phyloP scores from a whole-genome alignment of 768 basidiomycete species.

The Lentinus brumalis region DNA sequence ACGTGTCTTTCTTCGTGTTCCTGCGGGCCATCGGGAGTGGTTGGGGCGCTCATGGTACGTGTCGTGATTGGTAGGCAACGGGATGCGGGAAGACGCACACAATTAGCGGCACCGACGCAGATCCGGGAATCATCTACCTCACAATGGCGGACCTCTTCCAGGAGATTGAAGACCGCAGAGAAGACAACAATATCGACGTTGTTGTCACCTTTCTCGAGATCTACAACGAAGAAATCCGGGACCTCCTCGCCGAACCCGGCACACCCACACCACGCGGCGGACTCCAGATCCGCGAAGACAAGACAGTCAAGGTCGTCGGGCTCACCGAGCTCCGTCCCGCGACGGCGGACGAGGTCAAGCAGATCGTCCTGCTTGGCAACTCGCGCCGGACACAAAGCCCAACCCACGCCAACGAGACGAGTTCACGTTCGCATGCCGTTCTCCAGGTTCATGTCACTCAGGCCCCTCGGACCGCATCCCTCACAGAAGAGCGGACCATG shows the following conservation, averaged over 20 bases:
- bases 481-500: slow-evolving; percentile 81
- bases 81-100: slow-evolving; percentile 99
- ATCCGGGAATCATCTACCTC: slow-evolving; percentile 94
- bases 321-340: slow-evolving; percentile 80
- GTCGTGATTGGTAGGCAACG: slow-evolving; percentile 71
- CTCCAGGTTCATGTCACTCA: slow-evolving; percentile 93
- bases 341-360: slow-evolving; percentile 90
- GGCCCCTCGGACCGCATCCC: slow-evolving; percentile 79
- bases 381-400: slow-evolving; percentile 86
- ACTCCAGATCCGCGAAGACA: slow-evolving; percentile 92
- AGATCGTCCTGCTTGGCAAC: slow-evolving; percentile 90
- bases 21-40: neutral
- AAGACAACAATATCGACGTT: slow-evolving; percentile 85
- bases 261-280: slow-evolving; percentile 72
- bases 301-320: slow-evolving; percentile 86
- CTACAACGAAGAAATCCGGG: slow-evolving; percentile 98
- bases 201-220: slow-evolving; percentile 97
- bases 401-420: slow-evolving; percentile 95
- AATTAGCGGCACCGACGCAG: slow-evolving; percentile 85
- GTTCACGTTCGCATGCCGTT: slow-evolving; percentile 96
- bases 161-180: slow-evolving; percentile 83
- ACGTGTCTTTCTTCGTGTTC: slow-evolving; percentile 32
- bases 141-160: slow-evolving; percentile 98
- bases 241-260: slow-evolving; percentile 83
- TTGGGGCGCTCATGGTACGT: neutral